Evolutionary conservation across 1,284 basidiomycete species (phyloP).

Genomic region (Phlebopus sp.): DNA sequence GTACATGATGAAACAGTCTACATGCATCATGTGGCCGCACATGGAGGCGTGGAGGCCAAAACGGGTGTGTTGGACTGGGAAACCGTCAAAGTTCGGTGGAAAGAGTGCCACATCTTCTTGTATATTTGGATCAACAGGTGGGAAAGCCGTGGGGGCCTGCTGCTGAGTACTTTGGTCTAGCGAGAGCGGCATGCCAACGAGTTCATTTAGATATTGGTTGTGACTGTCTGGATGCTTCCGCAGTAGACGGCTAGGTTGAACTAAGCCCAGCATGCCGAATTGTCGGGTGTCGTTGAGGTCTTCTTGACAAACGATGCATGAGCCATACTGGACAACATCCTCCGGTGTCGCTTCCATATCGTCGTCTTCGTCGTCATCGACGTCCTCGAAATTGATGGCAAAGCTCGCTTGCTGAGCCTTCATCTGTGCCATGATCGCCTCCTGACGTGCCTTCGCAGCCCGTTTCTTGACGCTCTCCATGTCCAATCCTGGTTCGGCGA

Average conservation of each 20-base stretch:
- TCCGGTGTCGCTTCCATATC: conserved; percentile 49
- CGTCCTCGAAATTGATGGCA: conserved; percentile 70
- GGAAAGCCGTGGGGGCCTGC: conserved; percentile 41
- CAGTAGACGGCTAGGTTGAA: conserved; percentile 88
- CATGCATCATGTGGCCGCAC: conserved; percentile 98
- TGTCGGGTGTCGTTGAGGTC: conserved; percentile 72
- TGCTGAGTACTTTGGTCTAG: conserved; percentile 56
- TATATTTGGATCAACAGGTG: conserved; percentile 48
- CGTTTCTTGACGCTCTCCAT: conserved; percentile 69
- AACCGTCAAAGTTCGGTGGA: conserved; percentile 66
- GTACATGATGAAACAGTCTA: conserved; percentile 92
- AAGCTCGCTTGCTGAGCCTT: conserved; percentile 88
- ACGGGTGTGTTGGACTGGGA: conserved; percentile 67
- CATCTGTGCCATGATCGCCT: conserved; percentile 90
- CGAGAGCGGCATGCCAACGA: conserved; percentile 61
- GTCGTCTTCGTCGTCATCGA: conserved; percentile 53
- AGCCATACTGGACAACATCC: conserved; percentile 69
- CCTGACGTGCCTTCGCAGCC: conserved; percentile 83
- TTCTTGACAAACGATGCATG: conserved; percentile 98
- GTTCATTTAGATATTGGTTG: conserved; percentile 69
- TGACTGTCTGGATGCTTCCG: conserved; percentile 78
- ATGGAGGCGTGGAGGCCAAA: conserved; percentile 89
- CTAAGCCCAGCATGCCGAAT: conserved; percentile 87
- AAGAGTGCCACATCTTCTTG: conserved; percentile 47
- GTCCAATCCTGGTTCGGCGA: conserved; percentile 42